Percentiles rank a stretch among this genome's conserved stretches.
Conservation (phyloP, 306 rosid species). For the Quercus dentata region DNA sequence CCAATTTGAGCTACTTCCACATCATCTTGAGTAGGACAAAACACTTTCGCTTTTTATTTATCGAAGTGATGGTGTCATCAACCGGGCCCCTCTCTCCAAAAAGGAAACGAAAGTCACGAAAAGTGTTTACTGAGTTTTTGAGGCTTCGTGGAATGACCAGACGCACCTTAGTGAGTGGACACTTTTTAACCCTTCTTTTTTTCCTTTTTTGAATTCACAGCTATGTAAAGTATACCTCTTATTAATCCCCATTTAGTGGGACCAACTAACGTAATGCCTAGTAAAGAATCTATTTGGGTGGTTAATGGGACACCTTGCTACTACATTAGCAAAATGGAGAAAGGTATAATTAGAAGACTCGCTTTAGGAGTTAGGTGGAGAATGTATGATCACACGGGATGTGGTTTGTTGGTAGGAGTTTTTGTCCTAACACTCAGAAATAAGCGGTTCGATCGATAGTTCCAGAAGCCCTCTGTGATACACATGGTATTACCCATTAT, state of each 20-base stretch:
- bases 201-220: conserved; percentile 18
- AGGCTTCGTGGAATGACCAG: conserved; percentile 14
- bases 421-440: accelerated
- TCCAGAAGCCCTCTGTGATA: accelerated
- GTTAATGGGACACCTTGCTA: conserved; percentile 34
- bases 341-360: conserved; percentile 20
- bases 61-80: conserved; percentile 37
- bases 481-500: accelerated
- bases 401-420: neutral
- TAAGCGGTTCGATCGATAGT: accelerated
- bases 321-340: conserved; percentile 14
- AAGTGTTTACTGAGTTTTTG: conserved; percentile 32
- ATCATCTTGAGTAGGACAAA: conserved; percentile 56
- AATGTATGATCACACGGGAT: neutral
- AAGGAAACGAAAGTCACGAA: conserved; percentile 13
- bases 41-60: conserved; percentile 26
- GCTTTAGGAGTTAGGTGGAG: conserved; percentile 5
- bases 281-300: conserved; percentile 6
- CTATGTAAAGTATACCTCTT: neutral
- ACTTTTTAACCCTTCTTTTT: neutral
- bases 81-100: conserved; percentile 17
- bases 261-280: conserved; percentile 13
- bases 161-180: conserved; percentile 15
- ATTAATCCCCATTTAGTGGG: conserved; percentile 14
- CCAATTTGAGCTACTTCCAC: conserved; percentile 33